phyloP scores from a whole-genome alignment of 805 yeast genomes.

The Candida montana region DNA sequence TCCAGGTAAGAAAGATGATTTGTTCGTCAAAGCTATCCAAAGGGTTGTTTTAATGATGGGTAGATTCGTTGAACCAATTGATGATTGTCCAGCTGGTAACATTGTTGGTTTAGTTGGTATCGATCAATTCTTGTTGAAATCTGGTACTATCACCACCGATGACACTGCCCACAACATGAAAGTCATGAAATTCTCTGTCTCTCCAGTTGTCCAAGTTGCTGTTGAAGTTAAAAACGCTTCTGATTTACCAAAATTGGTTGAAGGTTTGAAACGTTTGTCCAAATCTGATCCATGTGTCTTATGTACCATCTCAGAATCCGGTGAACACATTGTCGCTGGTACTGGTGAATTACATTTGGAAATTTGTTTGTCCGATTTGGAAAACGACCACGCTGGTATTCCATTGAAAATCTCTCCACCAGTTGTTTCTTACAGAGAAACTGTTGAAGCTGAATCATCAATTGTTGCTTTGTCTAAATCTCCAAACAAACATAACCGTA shows the following conservation, averaged over 20 bases:
- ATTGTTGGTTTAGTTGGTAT: slow-evolving; percentile 99
- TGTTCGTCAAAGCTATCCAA: slow-evolving; percentile 95
- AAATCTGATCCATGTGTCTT: slow-evolving; percentile 99
- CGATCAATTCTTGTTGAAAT: slow-evolving; percentile 98
- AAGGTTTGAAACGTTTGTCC: slow-evolving; percentile 99
- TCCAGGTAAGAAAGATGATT: slow-evolving; percentile 97
- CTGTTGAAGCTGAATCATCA: slow-evolving; percentile 89
- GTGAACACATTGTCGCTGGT: slow-evolving; percentile 99
- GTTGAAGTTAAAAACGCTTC: slow-evolving; percentile 99
- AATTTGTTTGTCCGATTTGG: slow-evolving; percentile 92
- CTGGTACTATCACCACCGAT: slow-evolving; percentile 97
- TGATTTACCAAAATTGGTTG: slow-evolving; percentile 98
- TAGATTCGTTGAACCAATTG: slow-evolving; percentile 95
- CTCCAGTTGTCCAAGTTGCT: slow-evolving; percentile 99
- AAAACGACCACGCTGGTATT: slow-evolving; percentile 99
- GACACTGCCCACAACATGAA: slow-evolving; percentile 98
- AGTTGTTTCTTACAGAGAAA: slow-evolving; percentile 98
- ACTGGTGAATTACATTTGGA: slow-evolving; percentile 99
- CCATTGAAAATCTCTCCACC: slow-evolving; percentile 98
- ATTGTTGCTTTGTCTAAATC: slow-evolving; percentile 97
- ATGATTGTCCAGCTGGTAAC: slow-evolving; percentile 99
- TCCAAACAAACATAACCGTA: slow-evolving; percentile 99
- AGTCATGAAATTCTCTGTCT: slow-evolving; percentile 99
- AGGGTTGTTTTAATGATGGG: slow-evolving; percentile 99
- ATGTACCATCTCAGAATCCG: slow-evolving; percentile 81